Evolutionary conservation across 2,329 filamentous ascomycete genomes (phyloP).

Genomic region (Seiridium unicorne): DNA sequence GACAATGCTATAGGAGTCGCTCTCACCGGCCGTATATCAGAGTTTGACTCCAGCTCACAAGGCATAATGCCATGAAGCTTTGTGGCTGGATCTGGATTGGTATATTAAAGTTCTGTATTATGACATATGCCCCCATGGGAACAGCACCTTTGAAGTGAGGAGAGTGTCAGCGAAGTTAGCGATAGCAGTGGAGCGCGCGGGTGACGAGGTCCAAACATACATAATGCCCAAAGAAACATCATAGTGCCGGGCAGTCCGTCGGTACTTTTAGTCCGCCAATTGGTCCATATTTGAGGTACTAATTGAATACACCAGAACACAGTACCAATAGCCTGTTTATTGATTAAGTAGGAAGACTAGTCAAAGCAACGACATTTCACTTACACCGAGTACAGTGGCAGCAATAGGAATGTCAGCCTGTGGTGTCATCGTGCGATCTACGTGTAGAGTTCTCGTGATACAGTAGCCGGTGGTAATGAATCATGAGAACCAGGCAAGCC

Average conservation of each 20-base stretch:
- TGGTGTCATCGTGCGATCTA: slow-evolving; percentile 19
- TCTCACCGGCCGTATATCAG: slow-evolving; percentile 31
- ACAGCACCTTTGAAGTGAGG: slow-evolving; percentile 28
- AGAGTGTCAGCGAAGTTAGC: background rate
- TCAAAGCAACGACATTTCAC: slow-evolving; percentile 15
- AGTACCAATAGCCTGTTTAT: slow-evolving; percentile 27
- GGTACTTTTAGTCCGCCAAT: slow-evolving; percentile 59
- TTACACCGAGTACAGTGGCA: slow-evolving; percentile 38
- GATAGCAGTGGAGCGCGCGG: too few species aligned
- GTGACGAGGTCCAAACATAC: slow-evolving; percentile 26
- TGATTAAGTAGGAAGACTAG: background rate
- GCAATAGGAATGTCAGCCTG: slow-evolving; percentile 28
- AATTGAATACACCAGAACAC: slow-evolving; percentile 40
- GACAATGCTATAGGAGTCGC: background rate
- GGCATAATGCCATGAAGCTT: slow-evolving; percentile 35
- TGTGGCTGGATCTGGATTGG: slow-evolving; percentile 43
- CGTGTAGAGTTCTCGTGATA: too few species aligned
- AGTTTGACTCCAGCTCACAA: slow-evolving; percentile 37
- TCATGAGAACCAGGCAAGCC: too few species aligned
- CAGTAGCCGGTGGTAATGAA: too few species aligned
- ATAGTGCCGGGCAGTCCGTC: slow-evolving; percentile 59
- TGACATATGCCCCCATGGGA: slow-evolving; percentile 37
- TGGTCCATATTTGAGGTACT: slow-evolving; percentile 53
- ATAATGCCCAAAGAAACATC: slow-evolving; percentile 64
- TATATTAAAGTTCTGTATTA: slow-evolving; percentile 40